phyloP scores from a whole-genome alignment of 2,329 filamentous ascomycete species.

The Fusarium sp. region DNA sequence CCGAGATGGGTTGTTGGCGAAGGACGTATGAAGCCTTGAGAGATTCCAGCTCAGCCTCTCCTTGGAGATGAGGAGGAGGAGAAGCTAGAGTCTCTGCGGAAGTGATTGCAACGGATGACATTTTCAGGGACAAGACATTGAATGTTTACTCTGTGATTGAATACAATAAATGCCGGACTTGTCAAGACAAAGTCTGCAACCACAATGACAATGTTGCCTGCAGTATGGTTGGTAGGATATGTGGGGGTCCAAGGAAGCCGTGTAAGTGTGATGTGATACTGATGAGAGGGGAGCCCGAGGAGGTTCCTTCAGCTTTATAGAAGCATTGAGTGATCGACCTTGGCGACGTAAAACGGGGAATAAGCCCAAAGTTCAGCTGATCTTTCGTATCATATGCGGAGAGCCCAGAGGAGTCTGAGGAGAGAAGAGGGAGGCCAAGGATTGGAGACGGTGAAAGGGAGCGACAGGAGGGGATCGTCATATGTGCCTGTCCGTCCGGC shows the following conservation, averaged over 20 bases:
- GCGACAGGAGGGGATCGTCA: slow-evolving; percentile 43
- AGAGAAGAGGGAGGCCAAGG: slow-evolving; percentile 2
- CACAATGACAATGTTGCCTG: slow-evolving; percentile 37
- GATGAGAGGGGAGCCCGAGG: slow-evolving; percentile 11
- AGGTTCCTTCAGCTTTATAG: slow-evolving; percentile 4
- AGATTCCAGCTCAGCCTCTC: slow-evolving; percentile 37
- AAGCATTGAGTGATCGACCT: neutral
- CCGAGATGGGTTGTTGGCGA: slow-evolving; percentile 61
- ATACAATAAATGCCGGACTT: neutral
- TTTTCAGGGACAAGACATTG: slow-evolving; percentile 9
- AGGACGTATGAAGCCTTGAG: slow-evolving; percentile 38
- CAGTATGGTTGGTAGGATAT: slow-evolving; percentile 1
- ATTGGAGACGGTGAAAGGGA: slow-evolving; percentile 23
- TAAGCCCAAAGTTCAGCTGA: neutral
- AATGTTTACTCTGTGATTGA: neutral
- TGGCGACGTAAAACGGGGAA: neutral
- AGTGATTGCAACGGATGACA: slow-evolving; percentile 45
- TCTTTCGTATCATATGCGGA: slow-evolving; percentile 4
- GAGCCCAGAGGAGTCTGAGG: neutral
- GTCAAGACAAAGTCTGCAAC: slow-evolving; percentile 12
- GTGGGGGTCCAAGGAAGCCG: slow-evolving; percentile 7
- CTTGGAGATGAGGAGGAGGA: slow-evolving; percentile 35
- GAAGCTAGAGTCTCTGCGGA: slow-evolving; percentile 43
- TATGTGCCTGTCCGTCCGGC: slow-evolving; percentile 31
- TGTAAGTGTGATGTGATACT: slow-evolving; percentile 37